A percentile compares a stretch with the other conserved stretches of the same genome.
Evolutionary conservation across 345 rosid species (phyloP).

Genomic region (Psidium friedrichsthalianum): DNA sequence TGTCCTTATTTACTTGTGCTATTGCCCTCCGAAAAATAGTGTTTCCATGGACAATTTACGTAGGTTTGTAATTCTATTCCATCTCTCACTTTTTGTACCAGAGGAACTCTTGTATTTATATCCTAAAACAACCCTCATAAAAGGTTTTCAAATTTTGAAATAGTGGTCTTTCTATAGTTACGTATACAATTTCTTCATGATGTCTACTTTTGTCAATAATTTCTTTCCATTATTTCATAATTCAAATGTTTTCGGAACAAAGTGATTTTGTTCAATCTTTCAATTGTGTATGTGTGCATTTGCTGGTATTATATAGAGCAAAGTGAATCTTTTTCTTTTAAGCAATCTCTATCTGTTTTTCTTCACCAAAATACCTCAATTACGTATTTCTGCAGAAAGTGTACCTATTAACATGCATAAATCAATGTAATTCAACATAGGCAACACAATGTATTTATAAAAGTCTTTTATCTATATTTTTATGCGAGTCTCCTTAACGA

Average conservation of each 20-base stretch:
- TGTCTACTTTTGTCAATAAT: neutral
- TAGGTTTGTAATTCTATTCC: neutral
- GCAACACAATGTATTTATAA: neutral
- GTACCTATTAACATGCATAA: neutral
- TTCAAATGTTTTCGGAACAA: neutral
- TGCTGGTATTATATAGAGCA: neutral
- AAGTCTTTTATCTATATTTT: neutral
- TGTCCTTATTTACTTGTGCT: neutral
- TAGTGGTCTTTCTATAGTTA: neutral
- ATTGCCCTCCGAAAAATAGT: neutral
- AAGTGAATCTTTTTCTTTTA: neutral
- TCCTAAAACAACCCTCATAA: neutral
- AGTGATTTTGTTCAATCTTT: neutral
- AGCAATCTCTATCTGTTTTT: neutral
- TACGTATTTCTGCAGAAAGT: neutral
- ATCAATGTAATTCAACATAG: neutral
- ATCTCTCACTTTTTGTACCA: neutral
- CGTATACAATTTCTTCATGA: neutral
- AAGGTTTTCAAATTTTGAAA: neutral
- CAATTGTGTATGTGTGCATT: neutral
- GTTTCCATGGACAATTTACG: neutral
- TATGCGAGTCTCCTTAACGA: neutral
- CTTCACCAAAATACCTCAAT: neutral
- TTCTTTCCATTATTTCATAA: neutral
- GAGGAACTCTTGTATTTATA: neutral